phyloP scores from a whole-genome alignment of 345 rosid genomes.

The Bruguiera parviflora region DNA sequence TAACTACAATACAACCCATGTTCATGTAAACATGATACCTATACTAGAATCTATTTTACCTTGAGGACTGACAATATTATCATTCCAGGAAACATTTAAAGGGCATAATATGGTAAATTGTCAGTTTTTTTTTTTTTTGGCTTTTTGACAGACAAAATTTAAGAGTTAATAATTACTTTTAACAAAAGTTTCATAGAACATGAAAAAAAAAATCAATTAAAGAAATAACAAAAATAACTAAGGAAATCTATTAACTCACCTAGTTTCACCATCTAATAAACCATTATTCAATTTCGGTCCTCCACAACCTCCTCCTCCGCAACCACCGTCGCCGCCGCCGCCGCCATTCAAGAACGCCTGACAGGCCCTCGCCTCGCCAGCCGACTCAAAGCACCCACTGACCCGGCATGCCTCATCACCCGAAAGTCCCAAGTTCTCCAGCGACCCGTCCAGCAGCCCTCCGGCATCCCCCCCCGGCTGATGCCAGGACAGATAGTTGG shows the following conservation, averaged over 20 bases:
- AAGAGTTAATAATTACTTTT: no score
- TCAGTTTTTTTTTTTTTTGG: no score
- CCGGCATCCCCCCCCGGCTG: slow-evolving; percentile 7
- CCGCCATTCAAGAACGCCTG: slow-evolving; percentile 16
- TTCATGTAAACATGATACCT: no score
- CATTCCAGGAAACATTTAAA: no score
- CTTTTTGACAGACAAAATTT: no score
- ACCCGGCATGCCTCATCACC: slow-evolving; percentile 26
- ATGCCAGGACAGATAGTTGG: slow-evolving; percentile 11
- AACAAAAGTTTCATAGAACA: neutral
- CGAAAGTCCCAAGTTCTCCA: slow-evolving; percentile 30
- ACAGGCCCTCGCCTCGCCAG: slow-evolving; percentile 21
- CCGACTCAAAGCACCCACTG: slow-evolving; percentile 31
- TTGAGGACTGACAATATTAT: no score
- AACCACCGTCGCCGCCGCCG: neutral
- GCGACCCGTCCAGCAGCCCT: slow-evolving; percentile 25
- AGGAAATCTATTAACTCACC: slow-evolving; percentile 11
- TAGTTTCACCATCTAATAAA: slow-evolving; percentile 7
- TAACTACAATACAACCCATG: no score
- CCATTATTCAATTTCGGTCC: slow-evolving; percentile 1
- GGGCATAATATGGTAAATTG: no score
- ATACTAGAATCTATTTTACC: no score
- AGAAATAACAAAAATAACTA: neutral
- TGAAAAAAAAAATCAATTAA: neutral
- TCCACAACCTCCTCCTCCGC: neutral